Percentiles rank a stretch among this genome's conserved stretches.
Conservation (phyloP, 2,329 filamentous ascomycete genomes). For the Chaetomium globosum region DNA sequence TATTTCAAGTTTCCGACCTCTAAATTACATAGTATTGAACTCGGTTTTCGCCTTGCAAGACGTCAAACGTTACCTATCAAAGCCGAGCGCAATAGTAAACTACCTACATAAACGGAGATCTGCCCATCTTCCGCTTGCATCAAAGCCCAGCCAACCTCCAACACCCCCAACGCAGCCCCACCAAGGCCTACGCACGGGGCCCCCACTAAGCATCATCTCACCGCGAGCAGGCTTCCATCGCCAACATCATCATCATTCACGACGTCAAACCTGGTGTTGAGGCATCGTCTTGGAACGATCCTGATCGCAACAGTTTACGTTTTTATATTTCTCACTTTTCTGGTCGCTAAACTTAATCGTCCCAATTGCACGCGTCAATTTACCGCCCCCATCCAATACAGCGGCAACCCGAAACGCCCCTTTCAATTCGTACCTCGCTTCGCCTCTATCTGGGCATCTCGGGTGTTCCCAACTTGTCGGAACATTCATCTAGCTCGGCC, state of each 20-base stretch:
- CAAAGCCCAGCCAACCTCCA: background rate
- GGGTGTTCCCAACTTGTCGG: background rate
- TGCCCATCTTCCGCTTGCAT: slow-evolving; percentile 11
- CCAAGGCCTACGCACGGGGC: background rate
- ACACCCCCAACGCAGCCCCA: slow-evolving; percentile 5
- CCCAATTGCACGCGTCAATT: background rate
- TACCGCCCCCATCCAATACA: background rate
- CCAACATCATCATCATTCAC: slow-evolving; percentile 13
- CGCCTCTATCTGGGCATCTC: background rate
- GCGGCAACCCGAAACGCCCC: background rate
- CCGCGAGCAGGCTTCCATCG: slow-evolving; percentile 10
- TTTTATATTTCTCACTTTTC: background rate
- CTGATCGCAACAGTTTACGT: background rate
- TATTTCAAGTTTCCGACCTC: background rate
- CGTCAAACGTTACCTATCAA: background rate
- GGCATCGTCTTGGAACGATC: background rate
- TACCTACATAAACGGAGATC: background rate
- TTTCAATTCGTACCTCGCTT: background rate
- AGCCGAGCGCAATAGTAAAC: background rate
- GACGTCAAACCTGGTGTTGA: background rate
- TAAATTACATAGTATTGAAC: background rate
- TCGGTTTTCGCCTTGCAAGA: background rate
- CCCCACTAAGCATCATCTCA: background rate
- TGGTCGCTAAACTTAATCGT: background rate
- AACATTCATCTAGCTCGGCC: background rate